Evolutionary conservation across 371 early-diverging fungal genomes (phyloP).

Genomic region (Chytridium lagenaria): DNA sequence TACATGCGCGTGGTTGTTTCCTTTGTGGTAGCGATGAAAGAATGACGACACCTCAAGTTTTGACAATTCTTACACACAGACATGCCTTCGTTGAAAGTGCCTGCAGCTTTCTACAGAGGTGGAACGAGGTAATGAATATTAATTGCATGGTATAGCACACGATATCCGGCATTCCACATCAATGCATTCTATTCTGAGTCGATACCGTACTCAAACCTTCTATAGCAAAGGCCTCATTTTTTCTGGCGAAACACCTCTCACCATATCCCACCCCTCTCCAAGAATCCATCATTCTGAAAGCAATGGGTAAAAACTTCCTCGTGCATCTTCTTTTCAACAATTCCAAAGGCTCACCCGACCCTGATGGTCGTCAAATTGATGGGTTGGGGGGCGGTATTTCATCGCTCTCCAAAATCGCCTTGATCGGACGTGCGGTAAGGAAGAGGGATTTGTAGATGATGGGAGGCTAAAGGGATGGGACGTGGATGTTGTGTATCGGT

Average conservation of each 20-base stretch:
- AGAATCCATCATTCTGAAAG: slow-evolving; percentile 20
- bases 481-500: slow-evolving; percentile 18
- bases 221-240: slow-evolving; percentile 19
- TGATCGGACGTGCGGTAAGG: neutral
- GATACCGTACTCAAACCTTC: neutral
- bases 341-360: slow-evolving; percentile 16
- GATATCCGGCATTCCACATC: neutral
- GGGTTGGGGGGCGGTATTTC: slow-evolving; percentile 24
- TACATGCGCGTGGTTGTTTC: no score
- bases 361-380: slow-evolving; percentile 28
- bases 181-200: no score
- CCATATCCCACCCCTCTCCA: neutral
- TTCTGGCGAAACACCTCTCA: slow-evolving; percentile 4
- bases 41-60: no score
- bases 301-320: slow-evolving; percentile 5
- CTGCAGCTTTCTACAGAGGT: neutral
- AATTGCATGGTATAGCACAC: neutral
- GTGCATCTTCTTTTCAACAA: neutral
- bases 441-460: neutral
- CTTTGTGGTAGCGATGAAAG: no score
- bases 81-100: no score
- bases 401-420: slow-evolving; percentile 21
- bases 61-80: no score
- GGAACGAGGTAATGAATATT: slow-evolving; percentile 5
- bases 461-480: neutral